A percentile compares a stretch with the other conserved stretches of the same genome.
phyloP scores from a whole-genome alignment of 2,329 filamentous ascomycete species.

The Nigrospora sphaerica region DNA sequence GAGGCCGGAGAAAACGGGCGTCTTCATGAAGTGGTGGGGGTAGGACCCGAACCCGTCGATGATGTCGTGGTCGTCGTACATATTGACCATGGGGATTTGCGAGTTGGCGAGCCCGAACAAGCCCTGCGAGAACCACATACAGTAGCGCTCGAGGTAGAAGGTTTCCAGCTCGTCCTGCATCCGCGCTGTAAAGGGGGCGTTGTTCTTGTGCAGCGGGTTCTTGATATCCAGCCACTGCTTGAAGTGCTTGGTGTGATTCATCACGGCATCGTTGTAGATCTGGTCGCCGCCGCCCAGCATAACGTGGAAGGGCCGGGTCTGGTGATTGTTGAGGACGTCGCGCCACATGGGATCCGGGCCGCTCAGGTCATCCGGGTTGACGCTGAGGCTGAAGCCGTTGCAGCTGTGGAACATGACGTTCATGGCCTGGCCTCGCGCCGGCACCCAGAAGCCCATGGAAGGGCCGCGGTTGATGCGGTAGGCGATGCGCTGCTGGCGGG shows the following conservation, averaged over 20 bases:
- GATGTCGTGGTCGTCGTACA: conserved; percentile 93
- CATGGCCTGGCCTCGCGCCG: conserved; percentile 77
- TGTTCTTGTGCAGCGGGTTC: conserved; percentile 73
- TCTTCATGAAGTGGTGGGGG: conserved; percentile 83
- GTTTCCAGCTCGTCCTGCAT: conserved; percentile 84
- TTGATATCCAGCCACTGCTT: conserved; percentile 77
- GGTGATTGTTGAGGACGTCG: conserved; percentile 88
- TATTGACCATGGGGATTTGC: conserved; percentile 97
- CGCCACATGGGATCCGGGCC: conserved; percentile 96
- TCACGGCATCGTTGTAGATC: conserved; percentile 87
- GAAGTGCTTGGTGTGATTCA: conserved; percentile 69
- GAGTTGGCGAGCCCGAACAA: conserved; percentile 87
- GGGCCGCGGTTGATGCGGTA: conserved; percentile 94
- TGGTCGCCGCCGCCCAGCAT: conserved; percentile 98
- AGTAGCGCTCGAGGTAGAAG: conserved; percentile 85
- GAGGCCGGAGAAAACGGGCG: conserved; percentile 81
- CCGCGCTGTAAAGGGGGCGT: conserved; percentile 66
- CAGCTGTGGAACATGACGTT: conserved; percentile 99
- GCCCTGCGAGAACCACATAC: conserved; percentile 94
- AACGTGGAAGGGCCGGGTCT: conserved; percentile 88
- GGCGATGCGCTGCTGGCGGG: conserved; percentile 75
- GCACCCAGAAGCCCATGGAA: conserved; percentile 89
- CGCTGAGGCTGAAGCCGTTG: conserved; percentile 84
- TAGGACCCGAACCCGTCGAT: conserved; percentile 93
- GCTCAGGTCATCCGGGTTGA: conserved; percentile 72